Conservation (phyloP, 1,284 basidiomycete species). For the Peniophora sp. region DNA sequence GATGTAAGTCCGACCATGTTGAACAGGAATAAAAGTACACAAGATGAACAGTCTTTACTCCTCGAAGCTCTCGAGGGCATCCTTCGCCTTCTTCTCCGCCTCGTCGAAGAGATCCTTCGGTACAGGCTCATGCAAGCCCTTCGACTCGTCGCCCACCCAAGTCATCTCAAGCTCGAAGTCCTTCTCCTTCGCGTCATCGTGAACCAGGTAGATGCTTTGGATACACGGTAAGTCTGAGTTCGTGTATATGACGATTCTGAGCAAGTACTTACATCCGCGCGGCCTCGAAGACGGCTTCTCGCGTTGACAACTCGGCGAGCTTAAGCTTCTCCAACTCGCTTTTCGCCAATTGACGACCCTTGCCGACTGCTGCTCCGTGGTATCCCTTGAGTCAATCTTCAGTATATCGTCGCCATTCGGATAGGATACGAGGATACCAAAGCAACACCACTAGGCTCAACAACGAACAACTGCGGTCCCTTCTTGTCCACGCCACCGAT, state of each 20-base stretch:
- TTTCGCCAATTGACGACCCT: constrained; percentile 95
- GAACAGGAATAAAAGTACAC: constrained; percentile 11
- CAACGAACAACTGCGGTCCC: constrained; percentile 83
- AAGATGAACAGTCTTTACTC: constrained; percentile 35
- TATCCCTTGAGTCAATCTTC: constrained; percentile 57
- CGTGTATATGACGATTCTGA: not conserved
- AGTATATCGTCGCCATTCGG: not conserved
- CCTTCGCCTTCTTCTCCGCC: constrained; percentile 87
- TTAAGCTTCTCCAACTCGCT: constrained; percentile 97
- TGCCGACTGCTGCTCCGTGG: constrained; percentile 90
- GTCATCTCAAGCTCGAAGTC: constrained; percentile 98
- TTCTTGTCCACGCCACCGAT: constrained; percentile 86
- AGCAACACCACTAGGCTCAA: constrained; percentile 94
- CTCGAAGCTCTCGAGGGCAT: constrained; percentile 85
- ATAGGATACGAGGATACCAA: constrained; percentile 39
- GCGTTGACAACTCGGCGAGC: constrained; percentile 66
- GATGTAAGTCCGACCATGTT: constrained; percentile 8
- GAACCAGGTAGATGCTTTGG: constrained; percentile 89
- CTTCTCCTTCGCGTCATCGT: constrained; percentile 97
- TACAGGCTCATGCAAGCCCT: constrained; percentile 73
- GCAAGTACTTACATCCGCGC: constrained; percentile 78
- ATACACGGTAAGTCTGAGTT: not conserved
- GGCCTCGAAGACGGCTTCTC: constrained; percentile 89
- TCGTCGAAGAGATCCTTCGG: constrained; percentile 81
- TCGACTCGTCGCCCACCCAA: constrained; percentile 89